phyloP scores from a whole-genome alignment of 1,284 basidiomycete species.

The Schizophyllum commune region DNA sequence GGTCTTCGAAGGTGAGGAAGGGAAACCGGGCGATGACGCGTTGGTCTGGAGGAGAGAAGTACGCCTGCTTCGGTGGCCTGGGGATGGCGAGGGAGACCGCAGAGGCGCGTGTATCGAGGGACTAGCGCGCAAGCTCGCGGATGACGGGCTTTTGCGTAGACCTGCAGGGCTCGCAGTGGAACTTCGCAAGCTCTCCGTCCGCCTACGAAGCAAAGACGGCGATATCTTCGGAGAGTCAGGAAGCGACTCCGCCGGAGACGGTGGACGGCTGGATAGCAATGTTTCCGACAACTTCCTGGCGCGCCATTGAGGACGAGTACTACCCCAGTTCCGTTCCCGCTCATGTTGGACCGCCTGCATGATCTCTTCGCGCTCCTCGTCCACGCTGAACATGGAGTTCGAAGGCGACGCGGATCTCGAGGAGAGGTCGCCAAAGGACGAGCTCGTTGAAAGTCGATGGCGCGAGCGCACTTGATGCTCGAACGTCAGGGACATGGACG shows the following conservation, averaged over 20 bases:
- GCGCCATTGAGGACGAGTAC: constrained; percentile 47
- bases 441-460: neutral
- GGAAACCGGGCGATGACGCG: too few relatives aligned
- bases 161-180: too few relatives aligned
- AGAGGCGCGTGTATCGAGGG: too few relatives aligned
- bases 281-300: constrained; percentile 12
- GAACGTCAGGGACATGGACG: constrained; percentile 19
- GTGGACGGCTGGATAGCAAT: constrained; percentile 6
- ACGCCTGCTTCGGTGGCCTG: too few relatives aligned
- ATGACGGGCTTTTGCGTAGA: too few relatives aligned
- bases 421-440: constrained; percentile 15
- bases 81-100: too few relatives aligned
- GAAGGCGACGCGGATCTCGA: constrained; percentile 23
- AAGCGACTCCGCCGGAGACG: constrained; percentile 13
- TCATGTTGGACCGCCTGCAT: constrained; percentile 32
- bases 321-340: constrained; percentile 50
- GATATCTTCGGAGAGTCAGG: constrained; percentile 10
- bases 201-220: constrained; percentile 3
- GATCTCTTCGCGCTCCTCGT: constrained; percentile 26
- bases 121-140: too few relatives aligned
- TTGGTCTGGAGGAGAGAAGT: too few relatives aligned
- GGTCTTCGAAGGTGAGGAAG: too few relatives aligned
- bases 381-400: constrained; percentile 31
- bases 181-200: too few relatives aligned
- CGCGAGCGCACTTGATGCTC: too few relatives aligned